A percentile compares a stretch with the other conserved stretches of the same genome.
These are phyloP conservation scores for Pulveroboletus frians DNA, from an alignment of 768 basidiomycete species.

Conservation along the genomic window DNA sequence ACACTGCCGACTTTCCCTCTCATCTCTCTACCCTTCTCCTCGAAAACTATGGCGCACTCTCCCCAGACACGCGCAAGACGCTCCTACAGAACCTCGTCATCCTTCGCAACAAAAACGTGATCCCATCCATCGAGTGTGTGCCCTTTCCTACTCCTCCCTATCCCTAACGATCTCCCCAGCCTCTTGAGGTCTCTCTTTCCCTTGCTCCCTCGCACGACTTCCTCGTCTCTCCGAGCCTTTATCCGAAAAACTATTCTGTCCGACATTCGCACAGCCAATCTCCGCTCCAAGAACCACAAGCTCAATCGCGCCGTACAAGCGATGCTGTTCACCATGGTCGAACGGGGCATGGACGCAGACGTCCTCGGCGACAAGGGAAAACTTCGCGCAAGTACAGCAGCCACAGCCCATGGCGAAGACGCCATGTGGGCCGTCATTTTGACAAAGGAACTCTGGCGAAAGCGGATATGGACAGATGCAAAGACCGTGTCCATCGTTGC, in stretches of 20 bases:
- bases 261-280: conserved; percentile 88
- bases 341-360: conserved; percentile 81
- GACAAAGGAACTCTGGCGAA: conserved; percentile 91
- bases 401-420: conserved; percentile 61
- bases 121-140: conserved; percentile 85
- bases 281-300: conserved; percentile 86
- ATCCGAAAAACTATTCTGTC: conserved; percentile 92
- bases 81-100: conserved; percentile 90
- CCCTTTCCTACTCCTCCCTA: not conserved
- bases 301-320: conserved; percentile 94
- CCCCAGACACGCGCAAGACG: conserved; percentile 77
- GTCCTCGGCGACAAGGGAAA: conserved; percentile 83
- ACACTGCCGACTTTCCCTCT: conserved; percentile 79
- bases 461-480: conserved; percentile 86
- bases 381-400: conserved; percentile 38
- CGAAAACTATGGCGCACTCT: conserved; percentile 68
- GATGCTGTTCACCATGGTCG: conserved; percentile 94
- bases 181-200: conserved; percentile 91
- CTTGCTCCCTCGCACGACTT: conserved; percentile 89
- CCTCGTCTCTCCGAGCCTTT: conserved; percentile 72
- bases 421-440: conserved; percentile 97
- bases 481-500: conserved; percentile 92
- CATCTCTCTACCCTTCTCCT: conserved; percentile 76
- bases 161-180: conserved; percentile 37
- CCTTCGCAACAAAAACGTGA: conserved; percentile 88